These are phyloP conservation scores for Linum usitatissimum DNA, from an alignment of 345 rosid species.

Conservation along the genomic window DNA sequence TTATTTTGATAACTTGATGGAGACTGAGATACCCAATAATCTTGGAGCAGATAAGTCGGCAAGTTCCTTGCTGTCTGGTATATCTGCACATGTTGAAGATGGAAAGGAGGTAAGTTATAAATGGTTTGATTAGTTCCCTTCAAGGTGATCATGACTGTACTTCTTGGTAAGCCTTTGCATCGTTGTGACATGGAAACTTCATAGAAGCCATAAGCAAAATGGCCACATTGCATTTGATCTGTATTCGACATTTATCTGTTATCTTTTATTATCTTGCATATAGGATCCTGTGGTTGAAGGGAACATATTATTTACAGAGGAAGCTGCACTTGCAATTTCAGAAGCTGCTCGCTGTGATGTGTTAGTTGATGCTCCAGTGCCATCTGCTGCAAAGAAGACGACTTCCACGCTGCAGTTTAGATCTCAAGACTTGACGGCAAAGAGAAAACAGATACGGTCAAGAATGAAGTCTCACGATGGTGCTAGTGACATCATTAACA, in stretches of 20 bases:
- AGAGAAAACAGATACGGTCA: conserved; percentile 56
- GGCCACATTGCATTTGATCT: background rate
- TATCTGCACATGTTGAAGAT: conserved; percentile 18
- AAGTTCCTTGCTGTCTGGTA: conserved; percentile 22
- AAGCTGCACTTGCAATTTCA: conserved; percentile 22
- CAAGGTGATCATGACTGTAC: background rate
- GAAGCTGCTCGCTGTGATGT: conserved; percentile 31
- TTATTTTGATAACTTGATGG: conserved; percentile 24
- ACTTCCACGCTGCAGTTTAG: conserved; percentile 60
- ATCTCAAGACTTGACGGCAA: conserved; percentile 47
- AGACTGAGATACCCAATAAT: conserved; percentile 27
- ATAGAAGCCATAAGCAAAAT: background rate
- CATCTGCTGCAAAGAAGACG: conserved; percentile 39
- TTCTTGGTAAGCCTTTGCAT: too few species aligned
- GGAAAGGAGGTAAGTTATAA: conserved; percentile 31
- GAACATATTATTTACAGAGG: conserved; percentile 22
- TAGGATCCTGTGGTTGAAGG: conserved; percentile 31
- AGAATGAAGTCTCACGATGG: conserved; percentile 30
- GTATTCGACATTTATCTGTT: background rate
- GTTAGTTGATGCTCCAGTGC: conserved; percentile 34
- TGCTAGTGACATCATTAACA: conserved; percentile 29
- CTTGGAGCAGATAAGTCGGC: conserved; percentile 17
- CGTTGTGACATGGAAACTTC: too few species aligned
- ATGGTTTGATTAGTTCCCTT: background rate
- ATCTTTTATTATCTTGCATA: conserved; percentile 11